Conservation (phyloP, 2,329 filamentous ascomycete genomes). For the Geoglossum cookeanum region DNA sequence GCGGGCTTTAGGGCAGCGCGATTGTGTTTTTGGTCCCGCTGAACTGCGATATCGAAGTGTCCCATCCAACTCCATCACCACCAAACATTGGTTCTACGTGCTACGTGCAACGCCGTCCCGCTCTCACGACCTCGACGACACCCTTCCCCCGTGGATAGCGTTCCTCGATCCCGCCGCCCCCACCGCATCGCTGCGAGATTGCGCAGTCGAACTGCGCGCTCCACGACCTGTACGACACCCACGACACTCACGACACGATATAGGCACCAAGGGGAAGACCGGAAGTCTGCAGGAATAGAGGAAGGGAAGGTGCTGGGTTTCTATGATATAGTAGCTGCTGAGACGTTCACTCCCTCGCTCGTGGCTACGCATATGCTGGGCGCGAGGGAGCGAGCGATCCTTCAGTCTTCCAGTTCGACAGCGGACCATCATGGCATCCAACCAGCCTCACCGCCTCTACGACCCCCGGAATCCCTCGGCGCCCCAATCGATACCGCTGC, state of each 20-base stretch:
- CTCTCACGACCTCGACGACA: neutral
- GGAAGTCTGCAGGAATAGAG: neutral
- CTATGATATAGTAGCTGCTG: neutral
- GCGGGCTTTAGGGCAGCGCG: too few relatives aligned
- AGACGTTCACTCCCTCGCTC: neutral
- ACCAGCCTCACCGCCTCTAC: neutral
- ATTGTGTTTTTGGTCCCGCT: too few relatives aligned
- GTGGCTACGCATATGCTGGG: neutral
- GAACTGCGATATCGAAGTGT: too few relatives aligned
- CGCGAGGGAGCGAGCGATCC: neutral
- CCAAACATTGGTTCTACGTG: neutral
- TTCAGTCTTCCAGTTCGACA: neutral
- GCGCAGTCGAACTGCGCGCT: neutral
- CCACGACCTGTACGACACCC: neutral
- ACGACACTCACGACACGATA: neutral
- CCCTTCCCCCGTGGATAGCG: neutral
- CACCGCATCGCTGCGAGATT: neutral
- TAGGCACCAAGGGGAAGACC: neutral
- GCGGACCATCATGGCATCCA: neutral
- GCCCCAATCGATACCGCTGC: slow-evolving; percentile 51
- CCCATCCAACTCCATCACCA: too few relatives aligned
- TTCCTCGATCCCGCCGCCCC: neutral
- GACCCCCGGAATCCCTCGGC: slow-evolving; percentile 24
- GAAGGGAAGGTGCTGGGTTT: neutral
- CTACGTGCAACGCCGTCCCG: neutral